These are phyloP conservation scores for Cryphonectria nitschkei DNA, from an alignment of 2,329 filamentous ascomycete species.

Conservation along the genomic window DNA sequence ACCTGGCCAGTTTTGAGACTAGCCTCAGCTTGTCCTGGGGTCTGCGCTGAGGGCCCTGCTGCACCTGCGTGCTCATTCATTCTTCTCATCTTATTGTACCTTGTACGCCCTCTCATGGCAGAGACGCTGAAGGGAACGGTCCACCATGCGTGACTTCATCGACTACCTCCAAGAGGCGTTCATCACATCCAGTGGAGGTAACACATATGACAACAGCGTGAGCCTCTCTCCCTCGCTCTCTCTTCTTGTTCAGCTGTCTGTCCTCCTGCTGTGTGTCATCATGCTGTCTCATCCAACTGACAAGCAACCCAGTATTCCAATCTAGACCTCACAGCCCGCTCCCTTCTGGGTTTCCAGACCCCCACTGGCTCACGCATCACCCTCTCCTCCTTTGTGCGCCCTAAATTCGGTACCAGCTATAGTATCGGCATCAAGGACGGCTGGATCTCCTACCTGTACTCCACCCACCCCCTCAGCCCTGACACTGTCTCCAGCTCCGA, in stretches of 20 bases:
- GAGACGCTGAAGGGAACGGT: constrained; percentile 1
- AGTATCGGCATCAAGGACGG: constrained; percentile 91
- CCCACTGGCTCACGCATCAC: constrained; percentile 84
- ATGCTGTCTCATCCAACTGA: neutral
- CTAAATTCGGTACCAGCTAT: constrained; percentile 94
- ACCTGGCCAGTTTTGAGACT: neutral
- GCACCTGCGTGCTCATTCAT: neutral
- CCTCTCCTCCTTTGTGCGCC: constrained; percentile 87
- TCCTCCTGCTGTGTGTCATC: neutral
- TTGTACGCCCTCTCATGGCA: neutral
- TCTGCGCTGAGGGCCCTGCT: neutral
- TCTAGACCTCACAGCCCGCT: constrained; percentile 27
- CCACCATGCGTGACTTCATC: constrained; percentile 27
- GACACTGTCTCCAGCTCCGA: constrained; percentile 70
- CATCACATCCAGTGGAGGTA: constrained; percentile 29
- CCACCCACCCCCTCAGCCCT: constrained; percentile 74
- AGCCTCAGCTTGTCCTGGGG: neutral
- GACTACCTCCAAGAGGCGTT: constrained; percentile 29
- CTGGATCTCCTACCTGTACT: constrained; percentile 96
- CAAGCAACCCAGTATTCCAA: constrained; percentile 50
- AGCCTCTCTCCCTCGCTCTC: neutral
- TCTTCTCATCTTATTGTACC: neutral
- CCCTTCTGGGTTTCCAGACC: constrained; percentile 82
- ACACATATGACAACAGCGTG: constrained; percentile 29
- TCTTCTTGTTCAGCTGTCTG: neutral